phyloP scores from a whole-genome alignment of 1,139 yeast species.

The Candida sanyaensis region DNA sequence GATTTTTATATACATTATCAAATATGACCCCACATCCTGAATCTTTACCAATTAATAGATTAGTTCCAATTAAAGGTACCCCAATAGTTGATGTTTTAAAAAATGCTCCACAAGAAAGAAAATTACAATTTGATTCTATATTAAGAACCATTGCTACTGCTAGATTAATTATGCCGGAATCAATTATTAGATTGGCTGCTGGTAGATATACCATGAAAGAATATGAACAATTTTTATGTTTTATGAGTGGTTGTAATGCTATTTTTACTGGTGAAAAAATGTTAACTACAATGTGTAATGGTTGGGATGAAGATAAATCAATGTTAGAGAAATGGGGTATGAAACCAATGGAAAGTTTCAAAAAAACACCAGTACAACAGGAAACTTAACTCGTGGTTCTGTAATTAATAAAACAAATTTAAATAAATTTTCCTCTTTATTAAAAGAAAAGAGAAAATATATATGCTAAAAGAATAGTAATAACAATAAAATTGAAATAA shows the following conservation, averaged over 20 bases:
- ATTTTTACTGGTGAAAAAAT: constrained; percentile 80
- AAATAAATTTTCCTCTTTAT: too few relatives aligned
- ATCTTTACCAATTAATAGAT: constrained; percentile 75
- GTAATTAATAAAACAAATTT: too few relatives aligned
- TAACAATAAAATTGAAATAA: too few relatives aligned
- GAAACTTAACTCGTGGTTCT: too few relatives aligned
- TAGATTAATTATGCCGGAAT: constrained; percentile 68
- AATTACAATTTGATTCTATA: constrained; percentile 59
- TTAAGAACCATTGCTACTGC: constrained; percentile 77
- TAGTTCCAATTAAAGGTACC: constrained; percentile 80
- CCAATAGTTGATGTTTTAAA: constrained; percentile 63
- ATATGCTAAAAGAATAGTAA: too few relatives aligned
- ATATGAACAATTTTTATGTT: constrained; percentile 71
- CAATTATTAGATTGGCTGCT: constrained; percentile 75
- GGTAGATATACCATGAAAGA: constrained; percentile 84
- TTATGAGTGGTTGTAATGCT: constrained; percentile 79
- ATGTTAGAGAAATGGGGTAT: constrained; percentile 75
- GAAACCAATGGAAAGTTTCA: constrained; percentile 58
- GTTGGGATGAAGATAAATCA: constrained; percentile 78
- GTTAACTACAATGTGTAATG: constrained; percentile 82
- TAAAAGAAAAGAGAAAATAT: too few relatives aligned
- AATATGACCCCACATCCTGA: constrained; percentile 75
- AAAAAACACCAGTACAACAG: background rate
- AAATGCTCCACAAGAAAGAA: constrained; percentile 35
- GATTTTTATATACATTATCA: constrained; percentile 66